These are phyloP conservation scores for Hemileccinum rubropunctum DNA, from an alignment of 768 basidiomycete species.

Conservation along the genomic window DNA sequence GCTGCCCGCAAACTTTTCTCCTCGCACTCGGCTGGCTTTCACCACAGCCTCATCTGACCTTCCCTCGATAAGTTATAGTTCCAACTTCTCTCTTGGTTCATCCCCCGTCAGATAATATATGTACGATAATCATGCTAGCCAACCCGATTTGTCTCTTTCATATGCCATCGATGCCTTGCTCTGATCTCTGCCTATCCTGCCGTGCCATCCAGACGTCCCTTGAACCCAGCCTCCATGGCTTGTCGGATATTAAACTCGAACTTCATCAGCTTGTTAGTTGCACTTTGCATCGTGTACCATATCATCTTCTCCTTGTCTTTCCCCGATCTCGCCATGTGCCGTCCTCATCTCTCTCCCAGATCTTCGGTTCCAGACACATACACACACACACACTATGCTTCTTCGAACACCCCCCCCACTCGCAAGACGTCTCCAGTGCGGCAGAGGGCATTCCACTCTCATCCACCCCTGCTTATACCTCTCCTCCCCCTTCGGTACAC, in stretches of 20 bases:
- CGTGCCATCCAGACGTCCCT: no score
- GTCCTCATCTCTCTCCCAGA: slow-evolving; percentile 6
- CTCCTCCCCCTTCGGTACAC: neutral
- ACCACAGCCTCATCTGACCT: neutral
- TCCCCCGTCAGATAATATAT: neutral
- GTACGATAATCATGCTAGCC: slow-evolving; percentile 1
- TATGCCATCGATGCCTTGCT: neutral
- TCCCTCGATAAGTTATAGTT: neutral
- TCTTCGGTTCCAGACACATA: slow-evolving; percentile 4
- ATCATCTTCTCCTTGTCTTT: neutral
- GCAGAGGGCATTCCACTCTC: slow-evolving; percentile 23
- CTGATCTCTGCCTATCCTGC: no score
- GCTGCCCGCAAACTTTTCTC: no score
- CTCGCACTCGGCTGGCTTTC: no score
- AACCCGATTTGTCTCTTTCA: neutral
- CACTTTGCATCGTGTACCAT: slow-evolving; percentile 10
- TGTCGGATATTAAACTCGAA: slow-evolving; percentile 25
- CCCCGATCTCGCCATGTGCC: slow-evolving; percentile 12
- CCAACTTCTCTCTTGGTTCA: slow-evolving; percentile 14
- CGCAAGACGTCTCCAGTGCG: slow-evolving; percentile 3
- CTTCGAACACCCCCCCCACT: neutral
- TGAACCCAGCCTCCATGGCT: neutral
- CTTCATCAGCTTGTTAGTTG: neutral
- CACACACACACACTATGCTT: neutral
- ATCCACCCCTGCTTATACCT: neutral